phyloP scores from a whole-genome alignment of 116 monocot genomes.

The Phalaenopsis hybrid region DNA sequence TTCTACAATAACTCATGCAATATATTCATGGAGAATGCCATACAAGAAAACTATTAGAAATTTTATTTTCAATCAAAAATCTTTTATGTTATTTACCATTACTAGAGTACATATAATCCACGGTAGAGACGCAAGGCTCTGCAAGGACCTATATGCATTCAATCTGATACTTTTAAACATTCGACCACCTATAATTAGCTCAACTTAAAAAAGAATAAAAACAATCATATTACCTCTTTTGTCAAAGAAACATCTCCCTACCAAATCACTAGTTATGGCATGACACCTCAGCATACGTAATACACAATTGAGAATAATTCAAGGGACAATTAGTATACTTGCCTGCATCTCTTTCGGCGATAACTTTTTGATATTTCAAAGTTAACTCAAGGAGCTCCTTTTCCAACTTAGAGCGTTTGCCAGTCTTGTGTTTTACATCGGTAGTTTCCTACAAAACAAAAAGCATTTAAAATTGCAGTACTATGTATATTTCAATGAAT shows the following conservation, averaged over 20 bases:
- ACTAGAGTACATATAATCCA: background rate
- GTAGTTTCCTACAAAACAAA: constrained; percentile 41
- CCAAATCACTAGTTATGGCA: background rate
- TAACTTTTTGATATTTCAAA: background rate
- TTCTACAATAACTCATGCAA: too few relatives aligned
- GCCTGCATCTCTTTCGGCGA: constrained; percentile 91
- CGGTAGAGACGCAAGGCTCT: background rate
- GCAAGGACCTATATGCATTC: background rate
- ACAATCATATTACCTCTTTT: background rate
- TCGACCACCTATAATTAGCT: background rate
- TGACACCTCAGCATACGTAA: background rate
- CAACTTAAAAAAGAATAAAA: background rate
- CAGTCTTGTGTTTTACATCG: constrained; percentile 73
- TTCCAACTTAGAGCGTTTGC: constrained; percentile 29
- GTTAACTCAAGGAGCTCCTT: too few relatives aligned
- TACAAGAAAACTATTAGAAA: background rate
- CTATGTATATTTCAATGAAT: background rate
- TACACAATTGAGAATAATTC: background rate
- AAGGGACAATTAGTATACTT: constrained; percentile 15
- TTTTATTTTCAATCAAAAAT: background rate
- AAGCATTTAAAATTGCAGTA: background rate
- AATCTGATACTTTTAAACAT: background rate
- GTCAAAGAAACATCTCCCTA: background rate
- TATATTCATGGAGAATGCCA: background rate
- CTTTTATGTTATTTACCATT: background rate